Evolutionary conservation across 306 rosid genomes (phyloP), one percentile per base, ranked within the genome.

Genomic region (Fragaria vesca): DNA sequence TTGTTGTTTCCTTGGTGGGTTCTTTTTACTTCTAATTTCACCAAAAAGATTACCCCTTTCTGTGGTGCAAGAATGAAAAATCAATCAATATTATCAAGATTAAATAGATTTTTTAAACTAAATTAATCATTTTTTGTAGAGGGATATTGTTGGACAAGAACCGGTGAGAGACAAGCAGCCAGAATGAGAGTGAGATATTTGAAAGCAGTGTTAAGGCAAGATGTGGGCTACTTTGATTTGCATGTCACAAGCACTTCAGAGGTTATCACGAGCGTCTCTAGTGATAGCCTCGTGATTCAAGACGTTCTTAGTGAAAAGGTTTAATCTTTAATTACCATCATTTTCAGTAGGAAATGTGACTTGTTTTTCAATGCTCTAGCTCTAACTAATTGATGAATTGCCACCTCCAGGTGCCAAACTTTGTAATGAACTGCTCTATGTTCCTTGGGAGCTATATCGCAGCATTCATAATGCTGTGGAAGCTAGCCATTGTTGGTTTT

Each of bases 81-180:
- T 16, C n/a, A 40, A 52, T 26, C 17, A 28, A 43, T 24, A 58
- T 73, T 15, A 40, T 10, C 13, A 9, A 17, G 42, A 0, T 52
- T 30, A 16, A 15, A 48, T 71, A 71, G 0, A 42, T 24, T 36
- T 28, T 72, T 32, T 32, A 3, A 32, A 32, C 34, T 32, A 32
- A 32, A 32, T 32, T 32, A 32, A 32, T 32, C 34, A 32, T 32
- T 32, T 32, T 32, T 32, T 32, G 34, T 45, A 94, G 97, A 92
- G 90, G 98, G 98, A 4, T 95, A 89, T 80, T 92, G 97, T 52
- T 95, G 98, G 98, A 92, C 98, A 67, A 89, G 98, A 89, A 95
- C 98, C 5, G 97, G 97, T 1, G 97, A 91, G 78, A 83, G 97
- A 72, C 98, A 95, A 83, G 90, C 97, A 6, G 86, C 98, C 36